Conservation (phyloP, 768 basidiomycete species). For the Paxillus rubicundulus region DNA sequence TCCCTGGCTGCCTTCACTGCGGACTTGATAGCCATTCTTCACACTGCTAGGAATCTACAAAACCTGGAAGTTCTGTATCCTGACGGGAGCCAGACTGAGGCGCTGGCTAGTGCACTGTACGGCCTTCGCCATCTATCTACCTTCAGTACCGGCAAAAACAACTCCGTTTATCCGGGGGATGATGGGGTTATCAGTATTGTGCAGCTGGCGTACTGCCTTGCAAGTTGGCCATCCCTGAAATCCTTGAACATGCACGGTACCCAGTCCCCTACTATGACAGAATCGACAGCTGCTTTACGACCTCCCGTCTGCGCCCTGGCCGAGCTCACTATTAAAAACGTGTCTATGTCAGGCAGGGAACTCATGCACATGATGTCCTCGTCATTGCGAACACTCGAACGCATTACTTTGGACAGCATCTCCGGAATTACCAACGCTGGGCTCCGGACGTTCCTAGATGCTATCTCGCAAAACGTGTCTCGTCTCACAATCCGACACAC, state of each 20-base stretch:
- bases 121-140: not conserved
- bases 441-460: not conserved
- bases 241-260: not conserved
- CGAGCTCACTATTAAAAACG: not conserved
- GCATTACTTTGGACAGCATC: not conserved
- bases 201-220: slow-evolving; percentile 1
- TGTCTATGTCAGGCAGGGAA: not conserved
- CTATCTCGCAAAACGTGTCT: not conserved
- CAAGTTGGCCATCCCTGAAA: not conserved
- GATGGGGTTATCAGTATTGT: not conserved
- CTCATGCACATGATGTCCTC: slow-evolving; percentile 1
- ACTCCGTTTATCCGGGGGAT: not conserved
- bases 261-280: not conserved
- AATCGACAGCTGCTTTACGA: not conserved
- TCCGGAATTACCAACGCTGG: not conserved
- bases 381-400: not conserved
- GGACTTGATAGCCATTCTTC: not conserved
- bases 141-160: not conserved
- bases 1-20: not conserved
- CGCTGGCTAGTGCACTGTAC: not conserved
- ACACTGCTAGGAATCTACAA: slow-evolving; percentile 3
- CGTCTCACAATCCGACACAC: not conserved
- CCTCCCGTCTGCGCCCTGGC: slow-evolving; percentile 3
- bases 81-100: not conserved
- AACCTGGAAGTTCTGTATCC: not conserved